Conservation (phyloP, 371 early-diverging fungal species). For the Capniomyces stellatus region DNA sequence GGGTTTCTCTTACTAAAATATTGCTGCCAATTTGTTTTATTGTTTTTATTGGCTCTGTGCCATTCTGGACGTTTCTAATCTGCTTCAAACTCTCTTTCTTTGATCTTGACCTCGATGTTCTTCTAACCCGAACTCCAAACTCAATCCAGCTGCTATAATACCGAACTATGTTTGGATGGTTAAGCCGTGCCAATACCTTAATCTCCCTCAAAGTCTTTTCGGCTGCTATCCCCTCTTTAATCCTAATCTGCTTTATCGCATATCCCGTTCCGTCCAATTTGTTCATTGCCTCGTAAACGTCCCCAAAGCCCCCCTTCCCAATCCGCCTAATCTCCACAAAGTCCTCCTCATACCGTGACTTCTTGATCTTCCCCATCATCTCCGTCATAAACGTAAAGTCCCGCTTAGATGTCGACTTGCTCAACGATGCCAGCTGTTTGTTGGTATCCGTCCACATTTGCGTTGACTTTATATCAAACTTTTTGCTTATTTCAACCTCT, state of each 20-base stretch:
- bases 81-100: not conserved
- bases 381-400: not conserved
- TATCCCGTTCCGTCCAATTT: constrained; percentile 67
- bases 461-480: not conserved
- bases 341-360: constrained; percentile 63
- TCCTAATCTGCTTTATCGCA: constrained; percentile 68
- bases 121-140: no score
- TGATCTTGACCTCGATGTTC: no score
- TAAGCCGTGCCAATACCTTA: constrained; percentile 65
- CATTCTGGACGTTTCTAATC: not conserved
- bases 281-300: constrained; percentile 59
- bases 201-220: constrained; percentile 80
- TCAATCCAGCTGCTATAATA: constrained; percentile 93
- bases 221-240: constrained; percentile 31
- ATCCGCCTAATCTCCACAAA: constrained; percentile 56
- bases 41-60: not conserved
- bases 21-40: not conserved
- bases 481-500: not conserved
- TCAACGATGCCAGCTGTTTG: not conserved
- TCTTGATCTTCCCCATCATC: not conserved
- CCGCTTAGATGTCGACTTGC: not conserved
- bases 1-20: not conserved
- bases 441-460: no score
- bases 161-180: constrained; percentile 79
- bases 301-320: constrained; percentile 91